Evolutionary conservation across 1,284 basidiomycete genomes (phyloP).

Genomic region (Psilocybe mexicana): DNA sequence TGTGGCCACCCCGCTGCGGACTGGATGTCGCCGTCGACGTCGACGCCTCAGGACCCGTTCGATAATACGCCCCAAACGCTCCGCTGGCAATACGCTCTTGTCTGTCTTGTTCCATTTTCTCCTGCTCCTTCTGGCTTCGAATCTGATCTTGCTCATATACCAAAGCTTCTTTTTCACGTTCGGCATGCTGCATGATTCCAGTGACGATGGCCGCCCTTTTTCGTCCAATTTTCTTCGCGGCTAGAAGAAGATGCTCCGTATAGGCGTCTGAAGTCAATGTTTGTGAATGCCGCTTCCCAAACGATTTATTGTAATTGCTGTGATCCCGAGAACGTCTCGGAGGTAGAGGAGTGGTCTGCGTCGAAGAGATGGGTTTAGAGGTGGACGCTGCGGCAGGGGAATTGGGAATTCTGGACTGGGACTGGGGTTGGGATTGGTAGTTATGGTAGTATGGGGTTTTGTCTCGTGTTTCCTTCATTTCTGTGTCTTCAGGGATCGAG

Average conservation of each 20-base stretch:
- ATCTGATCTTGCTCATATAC: slow-evolving; percentile 28
- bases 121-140: slow-evolving; percentile 22
- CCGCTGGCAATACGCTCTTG: slow-evolving; percentile 25
- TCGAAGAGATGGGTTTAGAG: not conserved
- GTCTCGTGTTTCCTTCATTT: not conserved
- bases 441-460: slow-evolving; percentile 2
- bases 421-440: not conserved
- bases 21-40: slow-evolving; percentile 1
- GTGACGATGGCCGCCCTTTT: slow-evolving; percentile 49
- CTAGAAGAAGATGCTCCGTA: slow-evolving; percentile 59
- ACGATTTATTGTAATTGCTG: slow-evolving; percentile 4
- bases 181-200: slow-evolving; percentile 37
- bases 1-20: slow-evolving; percentile 9
- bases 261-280: slow-evolving; percentile 54
- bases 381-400: slow-evolving; percentile 5
- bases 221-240: slow-evolving; percentile 56
- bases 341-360: not conserved
- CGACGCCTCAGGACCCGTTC: slow-evolving; percentile 18
- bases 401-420: not conserved
- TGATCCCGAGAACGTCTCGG: slow-evolving; percentile 15
- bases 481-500: slow-evolving; percentile 8
- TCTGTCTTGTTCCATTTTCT: slow-evolving; percentile 28
- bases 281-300: slow-evolving; percentile 10
- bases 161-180: slow-evolving; percentile 34
- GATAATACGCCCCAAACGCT: slow-evolving; percentile 31